Base-by-base conservation (phyloP, 176 grass and related monocot species). In the Musa itinerans region DNA sequence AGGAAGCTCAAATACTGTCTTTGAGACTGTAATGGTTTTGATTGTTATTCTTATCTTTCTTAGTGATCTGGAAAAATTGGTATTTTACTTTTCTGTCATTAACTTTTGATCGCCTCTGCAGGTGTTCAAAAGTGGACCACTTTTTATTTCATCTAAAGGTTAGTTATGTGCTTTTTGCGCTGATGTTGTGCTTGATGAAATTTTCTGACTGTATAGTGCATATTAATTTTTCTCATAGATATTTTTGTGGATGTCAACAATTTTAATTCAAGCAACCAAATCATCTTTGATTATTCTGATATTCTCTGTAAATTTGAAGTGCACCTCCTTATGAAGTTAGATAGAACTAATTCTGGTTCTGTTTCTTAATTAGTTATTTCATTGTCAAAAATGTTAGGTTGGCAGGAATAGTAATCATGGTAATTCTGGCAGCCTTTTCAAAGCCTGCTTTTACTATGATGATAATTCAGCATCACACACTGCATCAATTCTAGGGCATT, bases 61-160 rank as follows among this genome's bases (percentile, higher is more conserved):
- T 50, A 19, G 1, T 64, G 17, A 71, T 72, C 49, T 71, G 19
- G 19, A 16, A 7, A 61, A 34, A 49, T 5, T 43, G 34, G 34
- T 6, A 43, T 6, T 43, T 43, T 43, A 5, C 34, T 43, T 43
- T 43, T 43, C 34, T 43, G 34, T 6, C 34, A 6, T 43, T 43
- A 43, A 15, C 15, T 76, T 56, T 4, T 77, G 19, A 43, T 16
- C 77, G 80, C 50, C 16, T 80, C 61, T 71, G 51, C 83, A 99
- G 96, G 96, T 95, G 15, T 99, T 95, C 79, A 99, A 99, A 83
- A 99, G 96, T 63, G 96, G 96, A 17, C 91, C 91, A 81, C 85
- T 99, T 51, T 99, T 89, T 79, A 95, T 99, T 89, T 99, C 96
- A 74, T 99, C 96, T 43, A 99, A 99, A 99, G 96, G 96, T 99